A percentile compares a stretch with the other conserved stretches of the same genome.
These are phyloP conservation scores for Takashimella koratensis DNA, from an alignment of 1,284 basidiomycete species.

Conservation along the genomic window DNA sequence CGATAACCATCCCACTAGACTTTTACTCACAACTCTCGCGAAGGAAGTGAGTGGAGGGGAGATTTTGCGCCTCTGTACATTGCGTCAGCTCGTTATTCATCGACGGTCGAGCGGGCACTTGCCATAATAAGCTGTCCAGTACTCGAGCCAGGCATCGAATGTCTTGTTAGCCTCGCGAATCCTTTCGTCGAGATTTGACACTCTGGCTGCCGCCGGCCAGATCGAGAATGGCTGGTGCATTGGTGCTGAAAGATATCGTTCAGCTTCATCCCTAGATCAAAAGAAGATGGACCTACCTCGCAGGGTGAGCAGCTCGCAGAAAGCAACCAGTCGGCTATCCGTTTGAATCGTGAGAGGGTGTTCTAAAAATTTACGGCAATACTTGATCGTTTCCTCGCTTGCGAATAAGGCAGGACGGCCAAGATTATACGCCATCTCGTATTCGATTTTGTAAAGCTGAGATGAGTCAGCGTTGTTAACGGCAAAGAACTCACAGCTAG, in stretches of 20 bases:
- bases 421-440: slow-evolving; percentile 53
- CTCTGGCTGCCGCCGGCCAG: slow-evolving; percentile 20
- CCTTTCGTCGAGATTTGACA: slow-evolving; percentile 40
- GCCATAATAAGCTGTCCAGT: slow-evolving; percentile 42
- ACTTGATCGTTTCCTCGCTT: slow-evolving; percentile 77
- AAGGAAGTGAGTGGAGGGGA: slow-evolving; percentile 9
- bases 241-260: slow-evolving; percentile 16
- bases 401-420: slow-evolving; percentile 83
- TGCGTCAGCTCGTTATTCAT: neutral
- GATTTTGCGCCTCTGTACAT: neutral
- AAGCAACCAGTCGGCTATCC: slow-evolving; percentile 85
- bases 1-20: no score
- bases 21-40: slow-evolving; percentile 9
- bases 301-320: slow-evolving; percentile 51
- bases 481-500: slow-evolving; percentile 56
- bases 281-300: slow-evolving; percentile 26
- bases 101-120: no score
- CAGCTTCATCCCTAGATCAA: slow-evolving; percentile 2
- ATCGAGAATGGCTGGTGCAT: slow-evolving; percentile 39
- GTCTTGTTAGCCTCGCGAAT: slow-evolving; percentile 36
- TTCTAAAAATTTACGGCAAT: slow-evolving; percentile 68
- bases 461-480: no score
- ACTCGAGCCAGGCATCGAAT: slow-evolving; percentile 37
- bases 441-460: slow-evolving; percentile 75
- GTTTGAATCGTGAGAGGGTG: slow-evolving; percentile 83